phyloP scores from a whole-genome alignment of 2,329 filamentous ascomycete genomes.

The Trichoderma gracile region DNA sequence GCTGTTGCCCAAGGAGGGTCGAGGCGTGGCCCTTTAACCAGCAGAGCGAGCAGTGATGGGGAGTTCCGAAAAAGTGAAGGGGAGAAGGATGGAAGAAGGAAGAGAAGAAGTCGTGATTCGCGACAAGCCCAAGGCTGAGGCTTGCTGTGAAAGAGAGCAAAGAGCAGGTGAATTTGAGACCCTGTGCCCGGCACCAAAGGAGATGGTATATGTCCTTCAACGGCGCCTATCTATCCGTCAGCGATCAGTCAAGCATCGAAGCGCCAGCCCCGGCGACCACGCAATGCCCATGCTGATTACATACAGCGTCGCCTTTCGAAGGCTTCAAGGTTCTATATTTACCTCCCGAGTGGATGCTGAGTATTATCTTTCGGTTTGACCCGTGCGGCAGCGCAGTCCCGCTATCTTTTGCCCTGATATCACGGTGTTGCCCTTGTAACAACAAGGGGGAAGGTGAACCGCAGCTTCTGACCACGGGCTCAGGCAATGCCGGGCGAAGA shows the following conservation, averaged over 20 bases:
- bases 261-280: background rate
- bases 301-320: background rate
- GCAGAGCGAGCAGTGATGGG: background rate
- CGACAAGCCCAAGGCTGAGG: background rate
- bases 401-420: background rate
- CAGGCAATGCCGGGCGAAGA: background rate
- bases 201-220: constrained; percentile 13
- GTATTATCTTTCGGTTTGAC: background rate
- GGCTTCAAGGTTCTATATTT: constrained; percentile 3
- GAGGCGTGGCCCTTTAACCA: background rate
- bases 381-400: constrained; percentile 5
- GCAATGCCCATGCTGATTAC: background rate
- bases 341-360: constrained; percentile 6
- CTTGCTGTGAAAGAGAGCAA: constrained; percentile 13
- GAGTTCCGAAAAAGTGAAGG: background rate
- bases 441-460: background rate
- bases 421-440: background rate
- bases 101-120: background rate
- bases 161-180: background rate
- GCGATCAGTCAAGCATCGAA: background rate
- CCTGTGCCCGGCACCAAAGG: background rate
- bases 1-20: background rate
- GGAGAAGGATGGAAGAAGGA: background rate
- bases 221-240: background rate
- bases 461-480: background rate